A percentile compares a stretch with the other conserved stretches of the same genome.
phyloP scores from a whole-genome alignment of 306 rosid species.

The Pyrus betulifolia region DNA sequence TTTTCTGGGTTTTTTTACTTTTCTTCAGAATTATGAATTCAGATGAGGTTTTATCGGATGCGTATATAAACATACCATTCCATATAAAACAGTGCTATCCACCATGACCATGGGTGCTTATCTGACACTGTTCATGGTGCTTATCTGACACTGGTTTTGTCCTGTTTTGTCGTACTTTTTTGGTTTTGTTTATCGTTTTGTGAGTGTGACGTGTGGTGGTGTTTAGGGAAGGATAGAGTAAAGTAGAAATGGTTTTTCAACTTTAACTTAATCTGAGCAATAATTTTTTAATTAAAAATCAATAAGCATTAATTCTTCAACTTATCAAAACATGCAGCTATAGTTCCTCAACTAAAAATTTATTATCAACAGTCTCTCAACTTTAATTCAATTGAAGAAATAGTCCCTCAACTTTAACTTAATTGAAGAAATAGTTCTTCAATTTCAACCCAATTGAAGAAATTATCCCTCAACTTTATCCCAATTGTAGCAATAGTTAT shows the following conservation, averaged over 20 bases:
- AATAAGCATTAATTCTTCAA: fast-evolving
- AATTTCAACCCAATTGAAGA: too few species aligned
- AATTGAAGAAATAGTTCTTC: too few species aligned
- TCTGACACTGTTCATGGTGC: background rate
- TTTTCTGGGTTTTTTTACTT: background rate
- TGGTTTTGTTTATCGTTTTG: background rate
- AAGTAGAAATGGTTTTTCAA: too few species aligned
- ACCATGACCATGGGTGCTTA: background rate
- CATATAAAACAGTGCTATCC: background rate
- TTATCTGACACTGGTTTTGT: background rate
- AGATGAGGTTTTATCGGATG: background rate
- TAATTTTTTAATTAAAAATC: fast-evolving
- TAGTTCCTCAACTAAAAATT: too few species aligned
- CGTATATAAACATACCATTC: background rate
- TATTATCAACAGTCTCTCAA: too few species aligned
- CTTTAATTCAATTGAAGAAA: too few species aligned
- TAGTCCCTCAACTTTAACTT: too few species aligned
- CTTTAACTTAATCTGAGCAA: too few species aligned
- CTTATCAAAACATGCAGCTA: too few species aligned
- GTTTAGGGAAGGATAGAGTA: background rate
- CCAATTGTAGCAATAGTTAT: too few species aligned
- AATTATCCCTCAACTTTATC: too few species aligned
- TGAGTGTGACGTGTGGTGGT: background rate
- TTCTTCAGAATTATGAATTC: background rate
- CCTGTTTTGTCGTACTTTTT: background rate